A percentile compares a stretch with the other conserved stretches of the same genome.
Conservation (phyloP, 2,329 filamentous ascomycete species). For the Sporothrix globosa region DNA sequence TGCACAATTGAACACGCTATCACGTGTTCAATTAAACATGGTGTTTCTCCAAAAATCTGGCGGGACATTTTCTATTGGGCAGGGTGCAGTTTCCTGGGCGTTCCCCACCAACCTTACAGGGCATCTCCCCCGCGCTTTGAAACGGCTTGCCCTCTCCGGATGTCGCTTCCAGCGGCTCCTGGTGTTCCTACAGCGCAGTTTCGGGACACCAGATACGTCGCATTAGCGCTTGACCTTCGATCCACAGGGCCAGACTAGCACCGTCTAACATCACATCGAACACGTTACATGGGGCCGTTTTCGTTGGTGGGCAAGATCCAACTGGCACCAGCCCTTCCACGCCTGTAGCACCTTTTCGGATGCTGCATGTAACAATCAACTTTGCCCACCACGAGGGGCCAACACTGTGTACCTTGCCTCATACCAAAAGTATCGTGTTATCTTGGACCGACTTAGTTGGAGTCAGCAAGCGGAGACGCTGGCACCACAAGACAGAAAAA, state of each 20-base stretch:
- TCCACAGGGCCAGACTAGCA: not conserved
- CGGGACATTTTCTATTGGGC: not conserved
- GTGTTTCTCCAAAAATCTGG: not conserved
- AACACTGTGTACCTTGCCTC: no score
- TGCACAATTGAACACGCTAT: conserved; percentile 16
- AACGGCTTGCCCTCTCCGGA: not conserved
- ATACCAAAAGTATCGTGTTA: not conserved
- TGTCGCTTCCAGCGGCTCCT: conserved; percentile 17
- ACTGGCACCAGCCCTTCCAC: conserved; percentile 6
- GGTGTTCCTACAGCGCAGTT: not conserved
- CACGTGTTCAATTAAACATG: conserved; percentile 32
- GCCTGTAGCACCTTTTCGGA: not conserved
- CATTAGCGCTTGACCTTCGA: not conserved
- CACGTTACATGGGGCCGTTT: conserved; percentile 27
- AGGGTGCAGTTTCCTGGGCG: not conserved
- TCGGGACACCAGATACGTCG: not conserved
- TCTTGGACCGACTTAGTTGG: not conserved
- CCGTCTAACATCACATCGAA: not conserved
- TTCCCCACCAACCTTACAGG: conserved; percentile 1
- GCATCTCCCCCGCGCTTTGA: not conserved
- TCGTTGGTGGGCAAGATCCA: not conserved
- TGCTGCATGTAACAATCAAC: conserved; percentile 28
- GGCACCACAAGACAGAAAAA: no score
- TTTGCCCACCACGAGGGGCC: not conserved
- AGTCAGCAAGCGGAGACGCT: conserved; percentile 14